Evolutionary conservation across 2,329 filamentous ascomycete species (phyloP), one percentile per base, ranked within the genome.

Genomic region (Aureobasidium melanogenum): DNA sequence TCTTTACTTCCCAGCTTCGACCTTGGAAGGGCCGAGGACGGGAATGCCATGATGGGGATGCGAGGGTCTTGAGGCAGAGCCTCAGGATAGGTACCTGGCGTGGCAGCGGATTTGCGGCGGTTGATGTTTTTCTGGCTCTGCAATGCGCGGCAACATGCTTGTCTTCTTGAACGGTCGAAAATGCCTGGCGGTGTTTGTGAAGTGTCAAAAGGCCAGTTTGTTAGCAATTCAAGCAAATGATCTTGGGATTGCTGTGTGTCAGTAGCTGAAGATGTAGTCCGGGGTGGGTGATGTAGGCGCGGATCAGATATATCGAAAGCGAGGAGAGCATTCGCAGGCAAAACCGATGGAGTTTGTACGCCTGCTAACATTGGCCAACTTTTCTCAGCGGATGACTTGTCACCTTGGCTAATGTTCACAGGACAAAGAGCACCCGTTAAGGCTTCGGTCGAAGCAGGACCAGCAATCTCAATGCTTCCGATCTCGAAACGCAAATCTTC

Each of bases 71-170:
- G 78, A 1, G 78, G 65, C 9, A 80, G 79, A 0, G 83, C 71
- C 24, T 81, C 75, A 0, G 91, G 82, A 62, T 82, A 78, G 26
- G 80, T 73, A 1, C 91, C 91, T 0, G 89, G 85, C 0, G 79
- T 70, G 17, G 82, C 82, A 24, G 82, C 77, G 15, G 82, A 79
- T 71, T 87, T 90, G 48, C 93, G 85, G 51, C 88, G 84, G 70
- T 95, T 92, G 67, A 97, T 84, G 0, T 86, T 82, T 69, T 90
- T 90, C 69, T 96, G 91, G 12, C 81, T 84, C 1, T 88, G 86
- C 2, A 92, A 82, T 15, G 87, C 79, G 55, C 80, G 81, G 3
- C 83, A 83, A 28, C 88, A 88, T 60, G 77, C 79, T 62, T 88
- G 81, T 38, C 92, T 85, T 38, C 76, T 73, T 32, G 84, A 78